Evolutionary conservation across 2,329 filamentous ascomycete species (phyloP), one percentile per base, ranked within the genome.

Genomic region (Pseudocercospora cruenta): DNA sequence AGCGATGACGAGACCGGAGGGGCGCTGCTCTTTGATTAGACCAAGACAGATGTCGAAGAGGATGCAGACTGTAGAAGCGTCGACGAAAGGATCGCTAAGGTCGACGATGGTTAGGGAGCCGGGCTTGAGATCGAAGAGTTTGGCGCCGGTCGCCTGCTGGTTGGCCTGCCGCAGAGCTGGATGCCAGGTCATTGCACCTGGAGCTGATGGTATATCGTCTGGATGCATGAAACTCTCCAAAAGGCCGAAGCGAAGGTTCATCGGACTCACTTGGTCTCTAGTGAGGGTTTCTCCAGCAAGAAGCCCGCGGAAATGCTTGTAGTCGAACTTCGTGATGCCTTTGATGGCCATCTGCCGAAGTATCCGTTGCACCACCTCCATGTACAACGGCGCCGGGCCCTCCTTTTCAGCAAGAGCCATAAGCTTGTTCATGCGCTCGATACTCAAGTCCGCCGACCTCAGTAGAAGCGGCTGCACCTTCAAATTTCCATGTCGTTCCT

Each of bases 1-100:
- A 0, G 90, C 90, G 14, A 94, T 78, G 43, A 93, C 81, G 4
- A 87, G 83, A 0, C 89, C 76, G 0, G 71, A 69, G 0, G 82
- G 77, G 55, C 86, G 81, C 65, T 67, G 43, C 33, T 57, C 47
- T 43, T 73, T 69, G 72, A 92, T 92, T 0, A 91, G 78, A 1
- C 83, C 83, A 1, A 94, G 80, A 21, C 87, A 90, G 47, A 93
- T 89, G 61, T 90, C 88, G 77, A 94, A 94, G 0, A 94, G 79
- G 0, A 86, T 82, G 72, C 91, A 94, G 0, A 90, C 90, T 43
- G 85, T 87, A 24, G 88, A 85, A 0, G 87, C 77, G 0, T 88
- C 88, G 4, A 93, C 81, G 69, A 90, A 92, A 0, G 90, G 89
- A 73, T 90, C 92, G 0, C 87, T 91, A 0, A 95, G 80, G 71